Evolutionary conservation across 345 rosid species (phyloP).

Genomic region (Combretum micranthum): DNA sequence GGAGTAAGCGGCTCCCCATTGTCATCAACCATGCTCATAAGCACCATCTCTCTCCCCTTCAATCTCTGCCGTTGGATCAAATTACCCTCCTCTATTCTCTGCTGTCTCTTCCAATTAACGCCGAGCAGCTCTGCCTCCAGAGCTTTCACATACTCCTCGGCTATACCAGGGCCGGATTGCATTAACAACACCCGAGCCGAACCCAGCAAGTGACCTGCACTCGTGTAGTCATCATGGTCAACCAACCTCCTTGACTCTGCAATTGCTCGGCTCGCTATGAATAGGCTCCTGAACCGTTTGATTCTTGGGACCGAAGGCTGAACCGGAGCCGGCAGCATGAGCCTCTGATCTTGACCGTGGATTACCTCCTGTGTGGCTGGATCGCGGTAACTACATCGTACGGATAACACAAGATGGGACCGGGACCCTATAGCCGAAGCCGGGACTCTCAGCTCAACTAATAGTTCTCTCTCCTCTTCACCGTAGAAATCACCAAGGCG

Average conservation of each 20-base stretch:
- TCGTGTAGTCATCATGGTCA: conserved; percentile 47
- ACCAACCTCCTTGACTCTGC: conserved; percentile 70
- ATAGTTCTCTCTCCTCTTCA: conserved; percentile 70
- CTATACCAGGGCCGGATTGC: conserved; percentile 26
- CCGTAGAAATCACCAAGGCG: conserved; percentile 71
- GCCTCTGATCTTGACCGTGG: conserved; percentile 39
- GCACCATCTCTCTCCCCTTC: conserved; percentile 25
- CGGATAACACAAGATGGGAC: conserved; percentile 42
- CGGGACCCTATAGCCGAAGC: conserved; percentile 24
- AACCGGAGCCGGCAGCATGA: conserved; percentile 45
- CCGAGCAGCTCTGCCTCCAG: conserved; percentile 69
- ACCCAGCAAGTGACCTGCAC: conserved; percentile 56
- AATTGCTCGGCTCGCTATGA: conserved; percentile 56
- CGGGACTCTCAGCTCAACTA: conserved; percentile 59
- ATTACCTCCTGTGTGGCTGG: conserved; percentile 50
- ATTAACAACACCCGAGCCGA: conserved; percentile 67
- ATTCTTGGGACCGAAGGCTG: conserved; percentile 26
- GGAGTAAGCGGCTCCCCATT: conserved; percentile 82
- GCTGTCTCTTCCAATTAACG: conserved; percentile 48
- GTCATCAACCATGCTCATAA: conserved; percentile 43
- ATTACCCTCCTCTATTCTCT: conserved; percentile 17
- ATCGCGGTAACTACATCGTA: conserved; percentile 57
- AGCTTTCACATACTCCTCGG: conserved; percentile 29
- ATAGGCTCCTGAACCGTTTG: conserved; percentile 50
- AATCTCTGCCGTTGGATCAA: conserved; percentile 13